Conservation (phyloP, 1,139 yeast species). For the Saccharomyces hybrid region DNA sequence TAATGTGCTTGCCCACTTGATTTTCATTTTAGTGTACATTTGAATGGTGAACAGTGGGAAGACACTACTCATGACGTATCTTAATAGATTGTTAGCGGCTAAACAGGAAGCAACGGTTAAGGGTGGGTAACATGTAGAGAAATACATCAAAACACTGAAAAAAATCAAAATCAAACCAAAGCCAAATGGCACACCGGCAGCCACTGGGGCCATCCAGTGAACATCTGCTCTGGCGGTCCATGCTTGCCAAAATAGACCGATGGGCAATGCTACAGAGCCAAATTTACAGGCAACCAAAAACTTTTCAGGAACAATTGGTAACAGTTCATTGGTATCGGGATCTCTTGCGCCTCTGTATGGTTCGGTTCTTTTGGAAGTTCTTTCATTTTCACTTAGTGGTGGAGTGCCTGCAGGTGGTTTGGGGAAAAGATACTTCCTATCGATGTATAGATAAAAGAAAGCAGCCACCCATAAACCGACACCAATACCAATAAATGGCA, state of each 20-base stretch:
- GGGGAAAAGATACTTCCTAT: constrained; percentile 44
- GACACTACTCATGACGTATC: constrained; percentile 52
- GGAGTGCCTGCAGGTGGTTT: constrained; percentile 55
- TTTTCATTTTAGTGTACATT: constrained; percentile 59
- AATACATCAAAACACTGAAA: constrained; percentile 64
- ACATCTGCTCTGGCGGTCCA: constrained; percentile 60
- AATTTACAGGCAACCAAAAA: constrained; percentile 42
- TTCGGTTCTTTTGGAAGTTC: constrained; percentile 16
- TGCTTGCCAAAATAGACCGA: constrained; percentile 72
- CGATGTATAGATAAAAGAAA: constrained; percentile 41
- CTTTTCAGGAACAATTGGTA: constrained; percentile 41
- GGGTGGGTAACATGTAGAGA: constrained; percentile 71
- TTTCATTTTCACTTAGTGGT: constrained; percentile 22
- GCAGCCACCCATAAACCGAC: constrained; percentile 55
- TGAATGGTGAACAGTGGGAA: constrained; percentile 72
- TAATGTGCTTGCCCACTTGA: constrained; percentile 73
- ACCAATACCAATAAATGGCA: constrained; percentile 65
- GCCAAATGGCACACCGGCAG: constrained; percentile 71
- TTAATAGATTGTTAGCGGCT: constrained; percentile 69
- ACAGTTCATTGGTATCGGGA: constrained; percentile 44
- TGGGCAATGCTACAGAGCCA: constrained; percentile 59
- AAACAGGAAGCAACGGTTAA: constrained; percentile 64
- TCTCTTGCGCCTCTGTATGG: constrained; percentile 30
- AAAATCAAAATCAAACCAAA: constrained; percentile 67
- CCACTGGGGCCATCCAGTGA: constrained; percentile 76